Evolutionary conservation across 306 rosid genomes (phyloP), one percentile per base, ranked within the genome.

Genomic region (Pyrus betulifolia): DNA sequence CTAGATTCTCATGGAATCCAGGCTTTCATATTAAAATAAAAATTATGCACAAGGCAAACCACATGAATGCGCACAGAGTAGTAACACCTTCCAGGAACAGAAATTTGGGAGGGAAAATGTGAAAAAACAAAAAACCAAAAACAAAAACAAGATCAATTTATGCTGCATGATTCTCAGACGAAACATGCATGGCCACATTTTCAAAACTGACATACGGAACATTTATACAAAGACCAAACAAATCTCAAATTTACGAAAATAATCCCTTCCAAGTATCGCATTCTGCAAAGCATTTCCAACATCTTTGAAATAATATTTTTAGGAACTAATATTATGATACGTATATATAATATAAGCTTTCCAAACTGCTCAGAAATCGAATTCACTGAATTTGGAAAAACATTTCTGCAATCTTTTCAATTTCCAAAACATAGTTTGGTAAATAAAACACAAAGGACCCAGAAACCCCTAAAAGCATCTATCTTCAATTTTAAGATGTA

Each of bases 381-480:
- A 30, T 38, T n/a, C 11, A 13, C 8, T 27, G 11, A 73, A 35
- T 51, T 76, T 33, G 4, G 44, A 76, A 35, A 51, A 21, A 71
- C 33, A 62, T 27, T 54, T 42, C 18, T 51, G 55, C 51, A 49
- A 74, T 22, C 55, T 69, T 74, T 61, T 42, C 64, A 51, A 60
- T 54, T 31, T 8, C 22, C 54, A 54, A 44, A 38, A 10, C 33
- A 60, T 11, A 35, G 17, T n/a, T 27, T 46, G 31, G 8, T 60
- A 57, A 57, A 54, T 57, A 67, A 18, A 64, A 52, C 55, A 67
- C 69, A 70, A 67, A 27, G 46, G 15, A 40, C 70, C 62, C 68
- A 38, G 59, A 62, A 82, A 71, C 54, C 78, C 71, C 42, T 74
- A 11, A 17, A 72, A 66, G 65, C 71, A 76, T 64, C 27, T 68